A percentile compares a stretch with the other conserved stretches of the same genome.
These are phyloP conservation scores for Boeremia lycopersici DNA, from an alignment of 2,329 filamentous ascomycete species.

Conservation along the genomic window DNA sequence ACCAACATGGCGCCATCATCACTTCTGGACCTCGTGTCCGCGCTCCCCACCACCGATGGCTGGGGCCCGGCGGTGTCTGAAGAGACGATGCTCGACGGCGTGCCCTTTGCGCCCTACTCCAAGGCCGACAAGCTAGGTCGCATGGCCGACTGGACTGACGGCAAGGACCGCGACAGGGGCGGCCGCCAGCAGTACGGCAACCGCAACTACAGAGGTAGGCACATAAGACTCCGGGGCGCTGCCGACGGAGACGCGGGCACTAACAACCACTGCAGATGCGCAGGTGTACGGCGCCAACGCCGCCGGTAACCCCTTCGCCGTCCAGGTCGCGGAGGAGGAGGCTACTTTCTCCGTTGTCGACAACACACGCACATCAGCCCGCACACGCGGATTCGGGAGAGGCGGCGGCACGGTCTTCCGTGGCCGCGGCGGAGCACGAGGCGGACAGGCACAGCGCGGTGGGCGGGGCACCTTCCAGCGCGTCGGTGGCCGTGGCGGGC, in stretches of 20 bases:
- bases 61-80: conserved; percentile 86
- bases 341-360: conserved; percentile 97
- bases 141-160: conserved; percentile 99
- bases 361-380: conserved; percentile 84
- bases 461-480: conserved; percentile 76
- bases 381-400: conserved; percentile 80
- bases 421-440: conserved; percentile 76
- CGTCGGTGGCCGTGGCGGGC: conserved; percentile 68
- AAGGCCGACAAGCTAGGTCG: conserved; percentile 98
- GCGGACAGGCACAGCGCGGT: conserved; percentile 74
- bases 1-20: conserved; percentile 54
- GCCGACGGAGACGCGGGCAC: not conserved
- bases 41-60: conserved; percentile 52
- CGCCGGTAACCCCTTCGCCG: conserved; percentile 78
- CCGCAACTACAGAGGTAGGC: conserved; percentile 84
- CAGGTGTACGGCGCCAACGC: conserved; percentile 94
- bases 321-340: conserved; percentile 92
- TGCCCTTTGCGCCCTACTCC: conserved; percentile 96
- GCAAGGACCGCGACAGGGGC: conserved; percentile 78
- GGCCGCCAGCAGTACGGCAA: conserved; percentile 84
- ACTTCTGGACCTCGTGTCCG: conserved; percentile 55
- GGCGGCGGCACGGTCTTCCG: conserved; percentile 90
- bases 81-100: conserved; percentile 90
- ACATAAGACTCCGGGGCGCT: not conserved
- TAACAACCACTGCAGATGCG: conserved; percentile 68